Base-by-base conservation (phyloP, 345 rosid species). In the Arabis hirsuta region DNA sequence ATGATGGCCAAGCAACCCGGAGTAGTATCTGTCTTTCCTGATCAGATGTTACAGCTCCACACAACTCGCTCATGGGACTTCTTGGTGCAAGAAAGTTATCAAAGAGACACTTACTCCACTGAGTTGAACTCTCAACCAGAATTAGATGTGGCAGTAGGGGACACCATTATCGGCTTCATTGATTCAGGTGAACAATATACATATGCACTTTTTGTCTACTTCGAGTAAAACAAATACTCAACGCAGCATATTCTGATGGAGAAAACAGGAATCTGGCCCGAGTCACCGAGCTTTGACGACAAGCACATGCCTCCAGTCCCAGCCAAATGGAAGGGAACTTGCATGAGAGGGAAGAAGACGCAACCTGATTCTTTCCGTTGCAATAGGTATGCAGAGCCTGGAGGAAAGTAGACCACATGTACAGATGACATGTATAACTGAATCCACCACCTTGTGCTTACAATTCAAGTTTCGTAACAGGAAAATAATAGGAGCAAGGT, bases 11-110 rank as follows among this genome's bases (percentile, higher is more conserved):
- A 64, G 34, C 77, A 73, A 46, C 77, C 71, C 31, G 71, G 77
- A 55, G 77, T 64, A 36, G 52, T 65, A 16, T 73, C 71, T 36
- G 71, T 73, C 65, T 73, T 73, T 39, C 65, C 77, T 55, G 77
- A 73, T 47, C 47, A 55, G 57, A 73, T 73, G 65, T 16, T 73
- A 55, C 58, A 14, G 7, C 77, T 73, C 65, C 71, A 73, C 58
- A 73, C 77, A 26, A 73, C 77, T 55, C 77, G 77, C 12, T 73
- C 71, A 39, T 73, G 77, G 77, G 65, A 73, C 12, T 73, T 73
- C 44, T 38, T 73, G 58, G 77, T 64, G 19, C 77, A 73, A 73
- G 77, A 73, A 56, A 73, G 77, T 73, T 46, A 73, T 27, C 77
- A 73, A 55, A 73, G 71, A 64, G 43, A 62, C 5, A 52, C 69